Percentiles rank a stretch among this genome's conserved stretches.
Evolutionary conservation across 805 yeast species (phyloP).

Genomic region (Candida ponderosae): DNA sequence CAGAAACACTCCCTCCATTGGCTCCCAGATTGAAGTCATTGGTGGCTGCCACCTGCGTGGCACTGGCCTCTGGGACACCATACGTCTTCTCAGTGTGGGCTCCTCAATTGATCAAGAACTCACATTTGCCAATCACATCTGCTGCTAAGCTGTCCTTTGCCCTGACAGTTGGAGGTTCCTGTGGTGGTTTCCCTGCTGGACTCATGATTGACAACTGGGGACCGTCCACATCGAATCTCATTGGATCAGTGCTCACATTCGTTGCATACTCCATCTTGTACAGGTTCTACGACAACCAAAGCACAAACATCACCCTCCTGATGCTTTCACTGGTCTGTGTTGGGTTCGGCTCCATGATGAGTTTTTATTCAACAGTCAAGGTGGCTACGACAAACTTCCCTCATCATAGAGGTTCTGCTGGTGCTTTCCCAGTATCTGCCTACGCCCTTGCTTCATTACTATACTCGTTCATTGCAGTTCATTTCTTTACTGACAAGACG

Average conservation of each 20-base stretch:
- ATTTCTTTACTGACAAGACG: slow-evolving; percentile 43
- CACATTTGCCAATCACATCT: slow-evolving; percentile 49
- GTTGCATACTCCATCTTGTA: slow-evolving; percentile 46
- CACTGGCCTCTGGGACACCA: slow-evolving; percentile 69
- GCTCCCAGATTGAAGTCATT: slow-evolving; percentile 10
- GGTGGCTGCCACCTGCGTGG: slow-evolving; percentile 29
- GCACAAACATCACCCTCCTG: slow-evolving; percentile 32
- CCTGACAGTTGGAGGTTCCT: slow-evolving; percentile 53
- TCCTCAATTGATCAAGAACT: slow-evolving; percentile 55
- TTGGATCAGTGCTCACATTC: slow-evolving; percentile 50
- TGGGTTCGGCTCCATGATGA: slow-evolving; percentile 61
- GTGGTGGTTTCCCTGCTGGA: slow-evolving; percentile 71
- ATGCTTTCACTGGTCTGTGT: slow-evolving; percentile 41
- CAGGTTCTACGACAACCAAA: slow-evolving; percentile 33
- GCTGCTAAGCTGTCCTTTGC: slow-evolving; percentile 61
- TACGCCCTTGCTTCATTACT: slow-evolving; percentile 68
- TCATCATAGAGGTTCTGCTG: slow-evolving; percentile 41
- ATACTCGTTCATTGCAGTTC: slow-evolving; percentile 50
- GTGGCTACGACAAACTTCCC: slow-evolving; percentile 55
- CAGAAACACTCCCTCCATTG: slow-evolving; percentile 4
- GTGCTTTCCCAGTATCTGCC: slow-evolving; percentile 20
- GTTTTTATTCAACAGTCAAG: slow-evolving; percentile 49
- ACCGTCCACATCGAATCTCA: slow-evolving; percentile 40
- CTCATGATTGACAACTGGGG: slow-evolving; percentile 55
- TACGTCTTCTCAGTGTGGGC: slow-evolving; percentile 70